Conservation (phyloP, 768 basidiomycete genomes). For the Naematelia encephala region DNA sequence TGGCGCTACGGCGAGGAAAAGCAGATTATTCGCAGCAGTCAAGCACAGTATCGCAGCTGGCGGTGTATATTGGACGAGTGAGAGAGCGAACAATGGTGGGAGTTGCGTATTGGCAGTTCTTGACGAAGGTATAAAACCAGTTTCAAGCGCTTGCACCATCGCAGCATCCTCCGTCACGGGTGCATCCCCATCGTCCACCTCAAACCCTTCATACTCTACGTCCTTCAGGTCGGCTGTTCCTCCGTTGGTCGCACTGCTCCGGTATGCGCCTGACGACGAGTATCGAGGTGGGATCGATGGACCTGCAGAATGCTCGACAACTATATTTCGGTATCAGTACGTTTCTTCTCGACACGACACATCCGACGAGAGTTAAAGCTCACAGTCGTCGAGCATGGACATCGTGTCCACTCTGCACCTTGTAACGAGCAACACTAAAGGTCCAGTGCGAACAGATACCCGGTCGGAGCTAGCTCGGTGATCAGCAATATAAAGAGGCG, state of each 20-base stretch:
- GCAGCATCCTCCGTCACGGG: slow-evolving; percentile 41
- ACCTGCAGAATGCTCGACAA: slow-evolving; percentile 76
- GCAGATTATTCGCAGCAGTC: slow-evolving; percentile 78
- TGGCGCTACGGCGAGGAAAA: slow-evolving; percentile 75
- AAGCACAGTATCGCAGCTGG: slow-evolving; percentile 79
- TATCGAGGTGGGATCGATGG: slow-evolving; percentile 51
- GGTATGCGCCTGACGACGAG: slow-evolving; percentile 17
- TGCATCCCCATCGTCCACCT: slow-evolving; percentile 63
- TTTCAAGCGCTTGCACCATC: slow-evolving; percentile 56
- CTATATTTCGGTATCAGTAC: slow-evolving; percentile 55
- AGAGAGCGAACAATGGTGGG: slow-evolving; percentile 45
- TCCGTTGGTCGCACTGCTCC: slow-evolving; percentile 45
- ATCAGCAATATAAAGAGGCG: no score
- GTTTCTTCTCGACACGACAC: no score
- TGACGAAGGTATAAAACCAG: slow-evolving; percentile 48
- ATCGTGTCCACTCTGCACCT: slow-evolving; percentile 7
- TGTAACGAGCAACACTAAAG: background rate
- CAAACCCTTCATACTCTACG: slow-evolving; percentile 83
- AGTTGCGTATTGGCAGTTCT: slow-evolving; percentile 22
- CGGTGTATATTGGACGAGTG: slow-evolving; percentile 75
- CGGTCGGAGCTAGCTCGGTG: no score
- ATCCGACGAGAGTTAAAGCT: no score
- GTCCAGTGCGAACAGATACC: background rate
- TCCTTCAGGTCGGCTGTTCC: slow-evolving; percentile 47
- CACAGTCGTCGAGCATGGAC: slow-evolving; percentile 43